phyloP scores from a whole-genome alignment of 2,329 filamentous ascomycete species.

The Dendrostoma leiphaemia region DNA sequence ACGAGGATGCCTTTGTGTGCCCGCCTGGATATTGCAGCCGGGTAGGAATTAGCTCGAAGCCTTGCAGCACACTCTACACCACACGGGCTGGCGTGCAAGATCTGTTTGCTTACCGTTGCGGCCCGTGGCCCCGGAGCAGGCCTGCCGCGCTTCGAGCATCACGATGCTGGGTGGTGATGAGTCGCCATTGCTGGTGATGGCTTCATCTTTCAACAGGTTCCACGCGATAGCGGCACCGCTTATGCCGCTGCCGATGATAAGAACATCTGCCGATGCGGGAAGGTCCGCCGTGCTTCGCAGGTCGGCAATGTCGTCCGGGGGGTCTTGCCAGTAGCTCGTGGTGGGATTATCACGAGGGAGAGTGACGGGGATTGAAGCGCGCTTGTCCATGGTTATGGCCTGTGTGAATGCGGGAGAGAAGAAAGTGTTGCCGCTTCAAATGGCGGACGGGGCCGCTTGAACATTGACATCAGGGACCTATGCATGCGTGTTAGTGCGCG shows the following conservation, averaged over 20 bases:
- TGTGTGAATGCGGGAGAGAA: too few relatives aligned
- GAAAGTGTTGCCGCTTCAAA: too few relatives aligned
- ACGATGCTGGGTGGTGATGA: slow-evolving; percentile 41
- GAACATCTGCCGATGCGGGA: slow-evolving; percentile 52
- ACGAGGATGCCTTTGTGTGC: slow-evolving; percentile 42
- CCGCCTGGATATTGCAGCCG: slow-evolving; percentile 32
- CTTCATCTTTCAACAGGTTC: slow-evolving; percentile 42
- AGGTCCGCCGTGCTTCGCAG: slow-evolving; percentile 48
- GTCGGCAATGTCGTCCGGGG: slow-evolving; percentile 48
- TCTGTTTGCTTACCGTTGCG: slow-evolving; percentile 46
- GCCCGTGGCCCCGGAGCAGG: slow-evolving; percentile 66
- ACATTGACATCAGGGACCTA: too few relatives aligned
- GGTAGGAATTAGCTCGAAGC: too few relatives aligned
- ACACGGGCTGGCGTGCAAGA: too few relatives aligned
- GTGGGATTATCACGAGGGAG: slow-evolving; percentile 53
- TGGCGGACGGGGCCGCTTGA: too few relatives aligned
- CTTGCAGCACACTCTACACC: too few relatives aligned
- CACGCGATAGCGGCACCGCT: slow-evolving; percentile 60
- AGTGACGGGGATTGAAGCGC: slow-evolving; percentile 35
- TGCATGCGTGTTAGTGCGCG: too few relatives aligned
- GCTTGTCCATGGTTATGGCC: slow-evolving; percentile 32
- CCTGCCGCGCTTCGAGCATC: slow-evolving; percentile 64
- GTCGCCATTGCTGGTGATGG: neutral
- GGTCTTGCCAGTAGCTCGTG: slow-evolving; percentile 60
- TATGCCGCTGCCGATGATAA: slow-evolving; percentile 65